Evolutionary conservation across 192 early-diverging fungal genomes (phyloP).

Genomic region (Gorgonomyces haynaldii): DNA sequence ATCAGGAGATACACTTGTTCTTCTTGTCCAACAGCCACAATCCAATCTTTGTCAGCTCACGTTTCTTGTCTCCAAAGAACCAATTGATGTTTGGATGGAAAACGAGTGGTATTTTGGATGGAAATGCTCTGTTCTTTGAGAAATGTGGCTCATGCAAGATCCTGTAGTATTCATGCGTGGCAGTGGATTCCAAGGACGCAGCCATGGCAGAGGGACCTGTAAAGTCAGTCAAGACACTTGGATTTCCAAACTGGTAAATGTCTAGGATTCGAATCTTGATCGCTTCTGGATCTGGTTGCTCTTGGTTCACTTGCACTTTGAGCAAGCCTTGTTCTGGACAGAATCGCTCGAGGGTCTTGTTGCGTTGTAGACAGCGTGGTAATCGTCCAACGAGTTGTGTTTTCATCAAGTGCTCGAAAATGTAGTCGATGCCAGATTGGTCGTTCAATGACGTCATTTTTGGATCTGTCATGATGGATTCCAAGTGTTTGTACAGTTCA

Average conservation of each 20-base stretch:
- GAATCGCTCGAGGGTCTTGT: neutral
- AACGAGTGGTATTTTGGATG: neutral
- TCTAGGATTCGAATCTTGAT: neutral
- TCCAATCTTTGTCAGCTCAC: too few relatives aligned
- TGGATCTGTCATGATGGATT: neutral
- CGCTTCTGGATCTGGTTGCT: neutral
- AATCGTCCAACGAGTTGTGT: neutral
- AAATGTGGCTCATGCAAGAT: neutral
- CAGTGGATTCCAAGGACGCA: neutral
- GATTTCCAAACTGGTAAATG: slow-evolving; percentile 1
- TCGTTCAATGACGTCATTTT: too few relatives aligned
- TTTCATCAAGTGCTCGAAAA: neutral
- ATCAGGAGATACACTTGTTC: neutral
- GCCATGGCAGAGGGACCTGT: neutral
- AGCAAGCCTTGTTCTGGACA: slow-evolving; percentile 1
- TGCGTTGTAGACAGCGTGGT: slow-evolving; percentile 1
- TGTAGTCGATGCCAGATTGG: neutral
- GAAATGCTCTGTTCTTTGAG: neutral
- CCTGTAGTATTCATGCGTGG: neutral
- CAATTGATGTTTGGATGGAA: slow-evolving; percentile 6
- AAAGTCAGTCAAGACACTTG: neutral
- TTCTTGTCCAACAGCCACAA: too few relatives aligned
- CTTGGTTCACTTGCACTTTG: neutral
- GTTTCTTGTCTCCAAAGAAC: too few relatives aligned
- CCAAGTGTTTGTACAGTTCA: neutral